Percentiles rank a stretch among this genome's conserved stretches.
These are phyloP conservation scores for Tubosaeta brunneosetosa DNA, from an alignment of 768 basidiomycete genomes.

Conservation along the genomic window DNA sequence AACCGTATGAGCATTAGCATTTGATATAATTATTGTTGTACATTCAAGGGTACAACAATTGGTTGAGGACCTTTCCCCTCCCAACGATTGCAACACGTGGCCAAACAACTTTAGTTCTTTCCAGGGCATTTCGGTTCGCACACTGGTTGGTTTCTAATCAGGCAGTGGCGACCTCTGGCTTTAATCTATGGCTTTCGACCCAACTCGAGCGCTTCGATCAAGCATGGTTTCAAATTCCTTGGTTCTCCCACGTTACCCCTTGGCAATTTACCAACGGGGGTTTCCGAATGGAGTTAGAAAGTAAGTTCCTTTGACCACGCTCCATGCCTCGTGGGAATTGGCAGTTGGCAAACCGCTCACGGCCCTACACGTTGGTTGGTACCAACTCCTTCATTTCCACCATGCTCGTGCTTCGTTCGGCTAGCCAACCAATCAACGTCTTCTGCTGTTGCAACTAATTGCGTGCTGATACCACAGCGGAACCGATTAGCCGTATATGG, in stretches of 20 bases:
- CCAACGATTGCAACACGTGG: not conserved
- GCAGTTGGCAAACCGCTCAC: constrained; percentile 12
- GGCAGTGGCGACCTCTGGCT: not conserved
- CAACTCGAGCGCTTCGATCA: not conserved
- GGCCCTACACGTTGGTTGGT: constrained; percentile 9
- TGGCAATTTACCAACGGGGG: not conserved
- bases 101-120: not conserved
- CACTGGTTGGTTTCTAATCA: not conserved
- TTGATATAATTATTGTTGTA: not conserved
- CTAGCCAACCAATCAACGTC: not conserved
- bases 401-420: not conserved
- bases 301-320: not conserved
- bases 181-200: not conserved
- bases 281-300: not conserved
- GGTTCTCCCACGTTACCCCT: not conserved
- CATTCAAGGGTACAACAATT: constrained; percentile 10
- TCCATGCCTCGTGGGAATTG: constrained; percentile 16
- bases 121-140: not conserved
- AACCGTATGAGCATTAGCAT: not conserved
- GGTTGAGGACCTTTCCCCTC: not conserved
- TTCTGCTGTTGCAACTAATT: not conserved
- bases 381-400: not conserved
- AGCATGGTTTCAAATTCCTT: not conserved
- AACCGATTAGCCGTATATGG: not conserved
- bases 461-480: not conserved